Evolutionary conservation across 1,139 yeast species (phyloP).

Genomic region (Hyphopichia wangnamkhiaoensis): DNA sequence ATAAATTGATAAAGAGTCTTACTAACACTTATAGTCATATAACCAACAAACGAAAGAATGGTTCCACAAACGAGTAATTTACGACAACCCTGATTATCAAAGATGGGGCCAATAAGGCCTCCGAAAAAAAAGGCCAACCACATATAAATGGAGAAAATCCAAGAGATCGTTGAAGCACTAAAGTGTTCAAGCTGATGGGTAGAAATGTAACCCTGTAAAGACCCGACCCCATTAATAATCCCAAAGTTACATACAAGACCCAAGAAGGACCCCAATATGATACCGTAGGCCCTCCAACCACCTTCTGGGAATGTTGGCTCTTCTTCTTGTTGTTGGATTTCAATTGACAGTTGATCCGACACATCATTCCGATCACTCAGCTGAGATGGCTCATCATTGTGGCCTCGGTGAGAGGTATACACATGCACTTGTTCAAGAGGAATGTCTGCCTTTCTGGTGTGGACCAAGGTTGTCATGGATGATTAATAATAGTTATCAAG

Average conservation of each 20-base stretch:
- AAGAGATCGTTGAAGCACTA: conserved; percentile 14
- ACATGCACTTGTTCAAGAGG: too few relatives aligned
- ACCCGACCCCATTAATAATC: conserved; percentile 35
- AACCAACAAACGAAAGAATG: conserved; percentile 29
- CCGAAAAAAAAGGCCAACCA: conserved; percentile 33
- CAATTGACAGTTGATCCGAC: too few relatives aligned
- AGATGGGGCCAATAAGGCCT: conserved; percentile 37
- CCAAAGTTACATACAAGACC: conserved; percentile 36
- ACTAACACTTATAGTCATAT: conserved; percentile 35
- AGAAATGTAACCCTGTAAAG: conserved; percentile 36
- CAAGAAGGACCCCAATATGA: conserved; percentile 35
- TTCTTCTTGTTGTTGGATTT: too few relatives aligned
- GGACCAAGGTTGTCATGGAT: too few relatives aligned
- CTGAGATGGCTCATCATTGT: too few relatives aligned
- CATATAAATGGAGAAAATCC: conserved; percentile 42
- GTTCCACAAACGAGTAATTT: conserved; percentile 28
- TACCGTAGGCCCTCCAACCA: conserved; percentile 32
- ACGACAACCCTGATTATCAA: conserved; percentile 35
- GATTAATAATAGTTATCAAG: too few relatives aligned
- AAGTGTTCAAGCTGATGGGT: conserved; percentile 30
- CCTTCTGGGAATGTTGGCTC: conserved; percentile 28
- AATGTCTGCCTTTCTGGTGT: too few relatives aligned
- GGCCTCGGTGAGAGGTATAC: too few relatives aligned
- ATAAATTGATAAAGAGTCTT: conserved; percentile 34
- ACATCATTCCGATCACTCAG: too few relatives aligned